Base-by-base conservation (phyloP, 129 eudicot species). In the Artemisia annua region DNA sequence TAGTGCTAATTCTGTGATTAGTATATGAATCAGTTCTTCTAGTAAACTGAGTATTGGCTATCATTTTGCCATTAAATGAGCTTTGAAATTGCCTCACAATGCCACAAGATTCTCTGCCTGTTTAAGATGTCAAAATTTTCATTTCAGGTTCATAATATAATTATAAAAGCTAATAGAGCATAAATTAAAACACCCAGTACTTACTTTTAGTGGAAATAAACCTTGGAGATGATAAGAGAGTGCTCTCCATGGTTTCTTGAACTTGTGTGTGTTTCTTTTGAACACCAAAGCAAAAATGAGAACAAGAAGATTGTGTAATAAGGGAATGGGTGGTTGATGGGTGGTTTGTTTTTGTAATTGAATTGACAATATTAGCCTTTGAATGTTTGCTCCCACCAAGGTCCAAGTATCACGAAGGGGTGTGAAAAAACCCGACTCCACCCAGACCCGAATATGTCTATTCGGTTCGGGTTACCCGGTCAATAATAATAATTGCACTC, bases 141-240 rank as follows among this genome's bases (percentile, higher is more conserved):
- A 75, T 52, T 9, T 18, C 20, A 75, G 32, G 57, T 56, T 46
- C 60, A 67, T 4, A 68, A 17, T 63, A 5, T 44, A 26, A 24
- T 17, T 50, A 18, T 48, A 17, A 32, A 62, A 59, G 50, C 7
- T 53, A 15, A 53, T 62, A 22, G 35, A 44, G 65, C 28, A 55
- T 18, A 48, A 16, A 1, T 14, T 13, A 44, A 19, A 30, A 69
- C n/a, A 67, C 71, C 61, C 53, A 52, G 6, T 13, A 66, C 84
- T 81, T 88, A 88, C 96, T 81, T 60, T 67, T 84, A 39, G 62
- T 19, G 72, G 87, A 83, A 57, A 70, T 53, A 71, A 48, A 68
- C 65, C 79, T 75, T 65, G 89, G 70, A 28, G 85, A n/a, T 44
- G 84, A 79, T 70, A 86, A 66, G 50, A 89, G 84, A n/a, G 85